Base-by-base conservation (phyloP, 148 eudicot genomes). In the Nepenthes gracilis region DNA sequence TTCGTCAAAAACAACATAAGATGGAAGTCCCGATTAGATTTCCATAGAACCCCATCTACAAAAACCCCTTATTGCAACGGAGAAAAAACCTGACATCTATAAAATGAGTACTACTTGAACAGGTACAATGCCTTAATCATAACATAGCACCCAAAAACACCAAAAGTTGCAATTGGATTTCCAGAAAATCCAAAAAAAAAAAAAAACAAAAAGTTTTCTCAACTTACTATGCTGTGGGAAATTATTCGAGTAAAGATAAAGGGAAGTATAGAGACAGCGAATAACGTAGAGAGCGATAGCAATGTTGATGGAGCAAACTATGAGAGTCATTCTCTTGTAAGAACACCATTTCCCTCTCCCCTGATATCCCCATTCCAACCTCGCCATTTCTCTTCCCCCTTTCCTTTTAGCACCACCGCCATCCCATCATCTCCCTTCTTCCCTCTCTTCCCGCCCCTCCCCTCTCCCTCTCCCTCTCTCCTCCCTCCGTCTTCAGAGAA, bases 301-400 rank as follows among this genome's bases (percentile, higher is more conserved):
- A 71, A 85, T 75, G 68, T 92, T 92, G 68, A 92, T 73, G 52
- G 83, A 81, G 73, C 98, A 92, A 66, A 88, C 70, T 58, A 84
- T 48, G 8, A 92, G 60, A 13, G 94, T 82, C 8, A 79, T 80
- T 54, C 86, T 78, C 75, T 82, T 91, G 75, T 83, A 83, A 23
- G 97, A 83, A 35, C 76, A 79, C 83, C 88, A 82, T 73, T 73
- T 77, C 2, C 70, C 67, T 72, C 85, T 80, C 36, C 78, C 75
- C 57, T 58, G 74, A 43, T 60, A 36, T n/a, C 72, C 78, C 72
- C 69, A 76, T 67, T 82, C 87, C 59, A 64, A 64, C 54, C 87
- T 84, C 74, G 83, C 90, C 91, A 82, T 87, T 9, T 59, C 40
- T 9, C 54, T 13, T 43, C 45, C 62, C 36, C 35, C 13, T n/a